phyloP scores from a whole-genome alignment of 2,329 filamentous ascomycete genomes.

The Geosmithia morbida region DNA sequence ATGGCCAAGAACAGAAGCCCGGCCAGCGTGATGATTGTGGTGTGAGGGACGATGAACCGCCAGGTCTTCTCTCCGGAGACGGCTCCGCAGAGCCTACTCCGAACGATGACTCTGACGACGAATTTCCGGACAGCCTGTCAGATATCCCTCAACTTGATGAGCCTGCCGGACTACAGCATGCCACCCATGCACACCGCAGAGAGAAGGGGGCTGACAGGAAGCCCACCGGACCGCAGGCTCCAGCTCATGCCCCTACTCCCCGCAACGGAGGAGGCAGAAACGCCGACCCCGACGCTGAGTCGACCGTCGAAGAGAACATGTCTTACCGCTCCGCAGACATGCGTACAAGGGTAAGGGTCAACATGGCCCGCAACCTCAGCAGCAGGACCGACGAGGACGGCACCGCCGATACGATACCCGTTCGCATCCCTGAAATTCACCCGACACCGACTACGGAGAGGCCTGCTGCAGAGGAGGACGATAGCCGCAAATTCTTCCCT shows the following conservation, averaged over 20 bases:
- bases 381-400: slow-evolving; percentile 13
- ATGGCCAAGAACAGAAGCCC: background rate
- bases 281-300: background rate
- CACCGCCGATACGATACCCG: slow-evolving; percentile 7
- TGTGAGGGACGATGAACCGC: background rate
- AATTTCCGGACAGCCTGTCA: background rate
- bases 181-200: no score
- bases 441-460: background rate
- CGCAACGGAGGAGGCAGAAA: background rate
- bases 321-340: background rate
- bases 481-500: slow-evolving; percentile 1
- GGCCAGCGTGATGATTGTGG: background rate
- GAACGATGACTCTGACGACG: background rate
- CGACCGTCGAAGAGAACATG: background rate
- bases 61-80: background rate
- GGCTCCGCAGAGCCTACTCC: background rate
- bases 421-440: slow-evolving; percentile 9
- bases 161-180: no score
- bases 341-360: slow-evolving; percentile 7
- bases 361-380: slow-evolving; percentile 17
- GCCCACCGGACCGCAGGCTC: background rate
- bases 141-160: background rate
- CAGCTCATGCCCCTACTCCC: background rate
- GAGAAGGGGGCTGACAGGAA: no score
- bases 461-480: background rate